Conservation (phyloP, 768 basidiomycete genomes). For the Ephemerocybe angulata region DNA sequence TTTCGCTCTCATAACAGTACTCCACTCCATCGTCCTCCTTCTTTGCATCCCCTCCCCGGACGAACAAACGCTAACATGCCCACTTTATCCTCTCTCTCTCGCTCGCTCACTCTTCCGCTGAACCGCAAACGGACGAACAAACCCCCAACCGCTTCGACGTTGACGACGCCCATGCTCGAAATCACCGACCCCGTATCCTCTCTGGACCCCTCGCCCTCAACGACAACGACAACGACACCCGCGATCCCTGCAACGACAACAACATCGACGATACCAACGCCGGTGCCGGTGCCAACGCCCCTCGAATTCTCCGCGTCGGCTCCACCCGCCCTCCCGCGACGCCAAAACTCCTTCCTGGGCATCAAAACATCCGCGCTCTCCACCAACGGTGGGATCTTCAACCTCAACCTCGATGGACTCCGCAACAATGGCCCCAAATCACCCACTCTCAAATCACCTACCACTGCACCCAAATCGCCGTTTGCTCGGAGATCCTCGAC, state of each 20-base stretch:
- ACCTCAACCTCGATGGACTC: conserved; percentile 3
- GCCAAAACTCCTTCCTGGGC: conserved; percentile 2
- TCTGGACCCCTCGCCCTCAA: background rate
- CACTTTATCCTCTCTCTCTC: conserved; percentile 5
- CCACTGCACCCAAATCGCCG: no score
- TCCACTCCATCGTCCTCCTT: no score
- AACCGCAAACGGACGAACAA: conserved; percentile 6
- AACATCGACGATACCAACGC: background rate
- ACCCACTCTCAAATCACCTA: no score
- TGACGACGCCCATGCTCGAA: background rate
- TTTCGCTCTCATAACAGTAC: no score
- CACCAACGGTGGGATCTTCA: background rate
- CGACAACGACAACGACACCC: no score
- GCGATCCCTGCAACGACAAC: no score
- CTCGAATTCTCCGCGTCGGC: conserved; percentile 3
- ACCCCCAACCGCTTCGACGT: background rate
- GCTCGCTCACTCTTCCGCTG: conserved; percentile 7
- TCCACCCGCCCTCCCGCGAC: background rate
- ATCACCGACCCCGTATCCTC: background rate
- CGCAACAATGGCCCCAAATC: background rate
- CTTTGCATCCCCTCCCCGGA: background rate
- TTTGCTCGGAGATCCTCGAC: no score
- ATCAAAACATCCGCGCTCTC: background rate
- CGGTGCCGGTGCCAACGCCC: background rate
- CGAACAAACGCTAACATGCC: conserved; percentile 4